Evolutionary conservation across 2,329 filamentous ascomycete genomes (phyloP).

Genomic region (Corynespora cassiicola): DNA sequence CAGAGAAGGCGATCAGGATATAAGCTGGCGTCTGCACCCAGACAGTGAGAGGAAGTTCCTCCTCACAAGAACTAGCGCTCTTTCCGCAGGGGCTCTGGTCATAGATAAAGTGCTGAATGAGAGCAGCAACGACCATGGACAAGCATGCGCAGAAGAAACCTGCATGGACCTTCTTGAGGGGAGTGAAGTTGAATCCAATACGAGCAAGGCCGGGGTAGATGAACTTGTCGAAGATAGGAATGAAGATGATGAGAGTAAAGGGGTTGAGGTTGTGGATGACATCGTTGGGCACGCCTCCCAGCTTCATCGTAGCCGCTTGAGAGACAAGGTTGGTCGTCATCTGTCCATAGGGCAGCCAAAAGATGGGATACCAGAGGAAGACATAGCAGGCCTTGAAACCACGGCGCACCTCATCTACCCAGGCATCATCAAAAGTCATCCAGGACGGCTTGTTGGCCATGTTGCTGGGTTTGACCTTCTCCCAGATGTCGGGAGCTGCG

Average conservation of each 20-base stretch:
- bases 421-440: conserved; percentile 83
- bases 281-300: conserved; percentile 75
- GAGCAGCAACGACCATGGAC: conserved; percentile 64
- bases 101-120: conserved; percentile 65
- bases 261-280: conserved; percentile 78
- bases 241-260: conserved; percentile 75
- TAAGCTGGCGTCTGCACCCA: conserved; percentile 59
- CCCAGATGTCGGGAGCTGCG: conserved; percentile 46
- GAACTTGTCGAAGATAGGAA: conserved; percentile 67
- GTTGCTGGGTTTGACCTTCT: conserved; percentile 68
- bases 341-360: conserved; percentile 67
- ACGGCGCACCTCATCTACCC: conserved; percentile 65
- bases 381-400: conserved; percentile 34
- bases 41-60: conserved; percentile 54
- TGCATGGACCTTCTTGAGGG: conserved; percentile 74
- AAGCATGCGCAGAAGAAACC: conserved; percentile 72
- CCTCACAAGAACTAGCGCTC: conserved; percentile 42
- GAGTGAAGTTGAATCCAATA: conserved; percentile 69
- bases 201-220: conserved; percentile 73
- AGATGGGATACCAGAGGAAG: conserved; percentile 58
- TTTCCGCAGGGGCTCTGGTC: conserved; percentile 52
- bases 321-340: conserved; percentile 66
- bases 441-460: conserved; percentile 65
- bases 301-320: conserved; percentile 59
- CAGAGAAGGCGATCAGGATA: conserved; percentile 61